Base-by-base conservation (phyloP, 106 monocot species). In the Cymbidium sinense region DNA sequence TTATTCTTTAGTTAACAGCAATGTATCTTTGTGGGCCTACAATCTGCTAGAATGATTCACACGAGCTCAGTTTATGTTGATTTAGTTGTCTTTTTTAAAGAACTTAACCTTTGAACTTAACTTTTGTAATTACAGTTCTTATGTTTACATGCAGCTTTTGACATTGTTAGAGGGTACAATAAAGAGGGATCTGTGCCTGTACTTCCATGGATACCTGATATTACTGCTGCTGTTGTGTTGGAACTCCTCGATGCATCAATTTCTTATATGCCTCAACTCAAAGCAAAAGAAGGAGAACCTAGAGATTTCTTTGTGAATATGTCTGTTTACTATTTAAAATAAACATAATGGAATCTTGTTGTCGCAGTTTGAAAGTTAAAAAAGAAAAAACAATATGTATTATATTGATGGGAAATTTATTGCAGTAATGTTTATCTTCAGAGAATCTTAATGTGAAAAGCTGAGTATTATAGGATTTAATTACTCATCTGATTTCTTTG, bases 171-270 rank as follows among this genome's bases (percentile, higher is more conserved):
- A 99, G 70, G 34, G 80, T 78, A 90, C 99, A 80, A 82, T 99
- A 75, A 91, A 87, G 75, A 74, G 79, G 27, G 92, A 77, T 86
- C 86, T 75, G 88, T 88, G 74, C 67, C 82, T 69, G 89, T 90
- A 7, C 85, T 99, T 87, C 89, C 99, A 75, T 99, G 92, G 88
- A 81, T 99, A 75, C 93, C 99, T 50, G 74, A 79, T 50, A 91
- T 88, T 58, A 75, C 83, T 18, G 84, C 95, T 27, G 99, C 99
- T 74, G 92, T 95, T 36, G 88, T 83, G 6, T 81, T 99, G 35
- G 82, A 95, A 80, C 82, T 99, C 9, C 79, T 99, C 82, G 99
- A 95, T 84, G 77, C 95, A 20, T 88, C 95, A 64, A 80, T 99
- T 73, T 91, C 84, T 43, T 99, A 95, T 62, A 75, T 82, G 28